Evolutionary conservation across 2,329 filamentous ascomycete genomes (phyloP), one percentile per base, ranked within the genome.

Genomic region (Daldinia sp.): DNA sequence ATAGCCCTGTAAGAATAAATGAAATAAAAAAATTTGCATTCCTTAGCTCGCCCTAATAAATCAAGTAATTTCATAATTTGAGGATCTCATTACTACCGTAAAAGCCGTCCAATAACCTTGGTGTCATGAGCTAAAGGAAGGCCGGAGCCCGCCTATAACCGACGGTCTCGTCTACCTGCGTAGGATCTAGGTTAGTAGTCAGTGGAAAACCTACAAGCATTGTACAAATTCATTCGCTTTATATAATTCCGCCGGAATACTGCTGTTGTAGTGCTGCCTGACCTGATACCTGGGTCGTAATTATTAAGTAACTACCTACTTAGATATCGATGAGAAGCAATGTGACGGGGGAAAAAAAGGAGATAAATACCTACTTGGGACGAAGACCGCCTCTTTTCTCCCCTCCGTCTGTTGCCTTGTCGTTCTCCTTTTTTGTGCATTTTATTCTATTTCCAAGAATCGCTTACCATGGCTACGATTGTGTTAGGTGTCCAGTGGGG

Each of bases 401-500:
- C 13, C 10, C 51, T 61, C 6, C 21, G 34, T 45, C 51, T 52
- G 30, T 27, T 49, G 17, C 30, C 43, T 29, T 58, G 11, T 50
- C 34, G 35, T 52, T 41, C 19, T 11, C 39, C 21, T 15, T 6
- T n/a, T 48, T 21, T 3, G 15, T 19, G 3, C 25, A 3, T 15
- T n/a, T 30, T 5, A 27, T 30, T 48, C 9, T 32, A 3, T 30
- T 48, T 15, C n/a, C n/a, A 47, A 49, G 9, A 49, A 59, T 43
- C 21, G 47, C 50, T 45, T 50, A 17, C 29, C 53, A 65, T 65
- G 63, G 58, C 63, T 58, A 65, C 63, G 29, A 62, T 65, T 5
- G 58, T 65, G 29, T 61, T 65, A 30, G 63, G 63, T 48, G 63
- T 65, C 45, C 63, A 65, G 50, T 65, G 63, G 63, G 63, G 63